Base-by-base conservation (phyloP, 2,329 filamentous ascomycete genomes). In the Calonectria montana region DNA sequence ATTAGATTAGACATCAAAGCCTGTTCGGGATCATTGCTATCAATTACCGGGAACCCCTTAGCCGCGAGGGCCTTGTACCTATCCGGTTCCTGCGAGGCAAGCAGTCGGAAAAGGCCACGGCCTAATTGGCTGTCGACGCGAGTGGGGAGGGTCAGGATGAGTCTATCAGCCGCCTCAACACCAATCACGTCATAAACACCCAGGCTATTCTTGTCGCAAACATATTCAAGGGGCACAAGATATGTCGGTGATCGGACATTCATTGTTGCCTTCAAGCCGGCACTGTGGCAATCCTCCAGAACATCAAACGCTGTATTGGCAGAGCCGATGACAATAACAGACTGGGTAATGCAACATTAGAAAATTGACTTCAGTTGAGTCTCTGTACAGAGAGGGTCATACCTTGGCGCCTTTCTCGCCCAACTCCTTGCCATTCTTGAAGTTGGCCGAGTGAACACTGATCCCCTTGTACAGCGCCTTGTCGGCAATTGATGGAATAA, bases 221-320 rank as follows among this genome's bases (percentile, higher is more conserved):
- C 27, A 18, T 77, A 73, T 0, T 67, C 69, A 0, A 76, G 25
- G 0, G 74, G 73, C 0, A 76, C 43, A 3, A 76, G 41, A n/a
- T 76, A 76, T 6, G 74, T 76, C 5, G 74, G 73, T 0, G 75
- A 76, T 2, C 74, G 62, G 5, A 65, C 65, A 8, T 63, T 39
- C 65, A 76, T 76, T 1, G 53, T 71, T 1, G 48, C 1, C 13
- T 67, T 0, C 0, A 75, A 62, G 1, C 71, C 69, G 0, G 69
- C 71, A 1, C 16, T 4, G 1, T 76, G 13, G 12, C 71, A 76
- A 12, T 76, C 73, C 2, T 45, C 62, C 2, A 76, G n/a, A 2
- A 76, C 31, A 5, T 76, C 73, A 8, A 76, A 76, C 1, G 64
- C 74, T 0, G 75, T 75, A 15, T 70, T 76, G 16, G 74, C 73